Conservation (phyloP, 495 filamentous ascomycete genomes). For the Rusavskia elegans region DNA sequence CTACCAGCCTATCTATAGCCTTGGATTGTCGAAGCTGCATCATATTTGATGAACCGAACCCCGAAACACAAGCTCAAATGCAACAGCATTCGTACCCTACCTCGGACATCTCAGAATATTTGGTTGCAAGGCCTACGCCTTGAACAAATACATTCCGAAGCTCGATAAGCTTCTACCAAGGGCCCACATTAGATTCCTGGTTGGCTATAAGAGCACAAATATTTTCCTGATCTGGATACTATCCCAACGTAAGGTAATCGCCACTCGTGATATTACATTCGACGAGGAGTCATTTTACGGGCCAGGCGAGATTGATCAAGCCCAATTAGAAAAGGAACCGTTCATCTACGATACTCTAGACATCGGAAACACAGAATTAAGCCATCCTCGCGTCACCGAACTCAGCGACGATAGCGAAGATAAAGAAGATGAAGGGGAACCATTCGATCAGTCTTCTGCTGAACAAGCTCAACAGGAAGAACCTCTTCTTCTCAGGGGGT, state of each 20-base stretch:
- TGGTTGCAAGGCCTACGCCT: background rate
- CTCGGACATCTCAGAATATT: background rate
- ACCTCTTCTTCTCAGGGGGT: too few species aligned
- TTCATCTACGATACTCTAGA: background rate
- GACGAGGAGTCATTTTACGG: background rate
- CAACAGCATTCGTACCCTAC: background rate
- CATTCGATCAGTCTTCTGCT: too few species aligned
- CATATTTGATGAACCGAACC: background rate
- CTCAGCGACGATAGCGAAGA: too few species aligned
- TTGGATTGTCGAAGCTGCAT: background rate
- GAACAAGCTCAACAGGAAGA: too few species aligned
- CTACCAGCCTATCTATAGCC: background rate
- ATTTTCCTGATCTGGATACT: background rate
- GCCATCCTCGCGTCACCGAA: too few species aligned
- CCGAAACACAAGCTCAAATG: background rate
- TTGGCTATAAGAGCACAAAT: background rate
- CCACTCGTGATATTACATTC: background rate
- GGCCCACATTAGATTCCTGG: background rate
- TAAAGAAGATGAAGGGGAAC: too few species aligned
- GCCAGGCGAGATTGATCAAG: constrained; percentile 7
- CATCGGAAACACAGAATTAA: background rate
- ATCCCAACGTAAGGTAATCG: background rate
- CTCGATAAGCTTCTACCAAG: background rate
- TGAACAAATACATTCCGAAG: background rate
- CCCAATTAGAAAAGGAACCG: background rate